Conservation (phyloP, 2,329 filamentous ascomycete genomes). For the Plenodomus biglobosus region DNA sequence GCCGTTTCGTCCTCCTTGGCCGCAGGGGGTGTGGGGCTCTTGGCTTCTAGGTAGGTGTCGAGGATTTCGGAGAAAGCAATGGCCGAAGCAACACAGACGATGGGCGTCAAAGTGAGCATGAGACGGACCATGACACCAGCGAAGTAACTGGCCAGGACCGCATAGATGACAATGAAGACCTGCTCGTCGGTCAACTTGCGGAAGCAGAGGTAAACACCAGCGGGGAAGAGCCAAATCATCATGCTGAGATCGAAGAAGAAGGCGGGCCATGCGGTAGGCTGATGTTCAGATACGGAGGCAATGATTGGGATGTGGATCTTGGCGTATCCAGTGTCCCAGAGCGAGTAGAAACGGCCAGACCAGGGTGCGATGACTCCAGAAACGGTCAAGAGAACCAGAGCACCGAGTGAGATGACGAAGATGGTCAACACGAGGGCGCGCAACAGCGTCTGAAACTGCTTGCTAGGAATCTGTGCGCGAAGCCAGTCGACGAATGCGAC, state of each 20-base stretch:
- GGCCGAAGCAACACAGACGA: constrained; percentile 92
- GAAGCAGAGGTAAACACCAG: constrained; percentile 98
- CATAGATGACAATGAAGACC: constrained; percentile 95
- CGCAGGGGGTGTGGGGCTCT: constrained; percentile 58
- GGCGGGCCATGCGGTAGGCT: constrained; percentile 97
- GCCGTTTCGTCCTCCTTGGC: constrained; percentile 49
- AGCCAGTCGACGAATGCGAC: constrained; percentile 91
- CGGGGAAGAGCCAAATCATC: constrained; percentile 98
- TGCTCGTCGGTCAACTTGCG: constrained; percentile 91
- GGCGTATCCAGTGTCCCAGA: constrained; percentile 98
- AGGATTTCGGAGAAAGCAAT: constrained; percentile 85
- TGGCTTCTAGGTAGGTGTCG: constrained; percentile 75
- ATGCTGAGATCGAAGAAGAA: constrained; percentile 99
- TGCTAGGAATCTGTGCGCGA: constrained; percentile 81
- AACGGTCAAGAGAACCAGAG: constrained; percentile 80
- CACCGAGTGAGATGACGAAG: constrained; percentile 71
- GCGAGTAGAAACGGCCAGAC: constrained; percentile 97
- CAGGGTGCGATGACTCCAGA: constrained; percentile 93
- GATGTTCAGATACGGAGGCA: constrained; percentile 98
- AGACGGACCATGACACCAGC: constrained; percentile 98
- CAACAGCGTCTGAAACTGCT: constrained; percentile 91
- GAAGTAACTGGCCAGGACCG: constrained; percentile 96
- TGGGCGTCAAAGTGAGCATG: constrained; percentile 94
- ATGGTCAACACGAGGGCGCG: constrained; percentile 72
- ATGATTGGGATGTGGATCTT: constrained; percentile 99